A percentile compares a stretch with the other conserved stretches of the same genome.
Evolutionary conservation across 148 eudicot species (phyloP).

Genomic region (Linanthus parryae): DNA sequence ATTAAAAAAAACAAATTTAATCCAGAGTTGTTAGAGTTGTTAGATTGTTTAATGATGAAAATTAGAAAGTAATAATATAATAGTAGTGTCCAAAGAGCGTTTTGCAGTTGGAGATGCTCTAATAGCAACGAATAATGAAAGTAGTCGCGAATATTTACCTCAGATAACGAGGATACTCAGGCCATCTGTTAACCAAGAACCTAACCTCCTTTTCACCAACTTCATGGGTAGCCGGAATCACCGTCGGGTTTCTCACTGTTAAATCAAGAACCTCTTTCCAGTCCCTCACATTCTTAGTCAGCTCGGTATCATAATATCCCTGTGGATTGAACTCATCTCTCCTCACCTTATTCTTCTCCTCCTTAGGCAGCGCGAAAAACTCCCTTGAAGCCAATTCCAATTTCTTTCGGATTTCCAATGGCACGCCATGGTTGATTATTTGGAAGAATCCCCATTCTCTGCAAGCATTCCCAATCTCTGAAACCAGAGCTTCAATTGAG

Average conservation of each 20-base stretch:
- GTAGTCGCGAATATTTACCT: no score
- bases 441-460: constrained; percentile 52
- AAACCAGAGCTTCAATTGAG: constrained; percentile 7
- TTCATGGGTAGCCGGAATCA: constrained; percentile 24
- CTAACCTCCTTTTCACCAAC: constrained; percentile 20
- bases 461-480: constrained; percentile 36
- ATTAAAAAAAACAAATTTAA: no score
- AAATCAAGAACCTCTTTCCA: constrained; percentile 56
- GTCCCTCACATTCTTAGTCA: constrained; percentile 44
- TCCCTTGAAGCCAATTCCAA: constrained; percentile 15
- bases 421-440: constrained; percentile 49
- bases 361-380: constrained; percentile 30
- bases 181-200: constrained; percentile 36
- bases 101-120: no score
- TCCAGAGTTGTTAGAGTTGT: no score
- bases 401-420: constrained; percentile 17
- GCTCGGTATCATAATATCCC: constrained; percentile 46
- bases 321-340: constrained; percentile 34
- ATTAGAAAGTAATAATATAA: no score
- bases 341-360: constrained; percentile 39
- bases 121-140: no score
- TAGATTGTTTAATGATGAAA: no score
- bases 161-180: constrained; percentile 22
- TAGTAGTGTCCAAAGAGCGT: no score
- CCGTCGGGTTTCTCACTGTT: constrained; percentile 15